These are phyloP conservation scores for Fonsecaea monophora DNA, from an alignment of 2,329 filamentous ascomycete genomes.

Conservation along the genomic window DNA sequence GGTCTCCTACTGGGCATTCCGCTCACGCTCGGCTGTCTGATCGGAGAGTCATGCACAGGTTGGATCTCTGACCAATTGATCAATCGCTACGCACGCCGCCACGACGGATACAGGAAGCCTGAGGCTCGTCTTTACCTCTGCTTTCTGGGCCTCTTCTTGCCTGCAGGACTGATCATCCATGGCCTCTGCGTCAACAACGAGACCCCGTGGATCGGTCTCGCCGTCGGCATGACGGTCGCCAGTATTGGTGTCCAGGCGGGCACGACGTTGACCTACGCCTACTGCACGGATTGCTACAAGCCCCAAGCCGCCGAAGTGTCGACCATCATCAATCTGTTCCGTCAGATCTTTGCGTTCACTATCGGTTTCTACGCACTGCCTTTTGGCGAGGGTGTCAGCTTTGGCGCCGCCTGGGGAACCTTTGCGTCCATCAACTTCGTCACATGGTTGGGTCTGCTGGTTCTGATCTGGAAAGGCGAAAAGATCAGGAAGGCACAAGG, in stretches of 20 bases:
- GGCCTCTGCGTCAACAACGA: conserved; percentile 12
- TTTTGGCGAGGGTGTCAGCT: conserved; percentile 9
- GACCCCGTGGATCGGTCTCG: conserved; percentile 15
- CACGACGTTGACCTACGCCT: conserved; percentile 10
- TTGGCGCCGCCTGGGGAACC: conserved; percentile 7
- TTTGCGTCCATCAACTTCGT: conserved; percentile 19
- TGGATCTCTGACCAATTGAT: conserved; percentile 16
- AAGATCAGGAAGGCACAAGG: conserved; percentile 17
- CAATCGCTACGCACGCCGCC: conserved; percentile 5
- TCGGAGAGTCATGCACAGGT: conserved; percentile 13
- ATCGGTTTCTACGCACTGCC: conserved; percentile 21
- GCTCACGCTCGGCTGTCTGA: conserved; percentile 15
- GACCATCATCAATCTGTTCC: conserved; percentile 19
- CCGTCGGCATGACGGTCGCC: conserved; percentile 14
- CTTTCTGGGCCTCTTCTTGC: conserved; percentile 12
- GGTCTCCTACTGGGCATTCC: conserved; percentile 12
- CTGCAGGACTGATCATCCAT: conserved; percentile 12
- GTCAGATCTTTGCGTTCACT: conserved; percentile 19
- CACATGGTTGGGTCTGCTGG: conserved; percentile 2
- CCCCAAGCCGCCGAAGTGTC: conserved; percentile 17
- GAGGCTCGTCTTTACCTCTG: conserved; percentile 13
- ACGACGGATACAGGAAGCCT: conserved; percentile 16
- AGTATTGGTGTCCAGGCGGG: conserved; percentile 13
- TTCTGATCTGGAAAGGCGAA: conserved; percentile 14
- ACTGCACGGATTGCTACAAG: conserved; percentile 16